Evolutionary conservation across 2,329 filamentous ascomycete genomes (phyloP), one percentile per base, ranked within the genome.

Genomic region (Chaetothyriales sp.): DNA sequence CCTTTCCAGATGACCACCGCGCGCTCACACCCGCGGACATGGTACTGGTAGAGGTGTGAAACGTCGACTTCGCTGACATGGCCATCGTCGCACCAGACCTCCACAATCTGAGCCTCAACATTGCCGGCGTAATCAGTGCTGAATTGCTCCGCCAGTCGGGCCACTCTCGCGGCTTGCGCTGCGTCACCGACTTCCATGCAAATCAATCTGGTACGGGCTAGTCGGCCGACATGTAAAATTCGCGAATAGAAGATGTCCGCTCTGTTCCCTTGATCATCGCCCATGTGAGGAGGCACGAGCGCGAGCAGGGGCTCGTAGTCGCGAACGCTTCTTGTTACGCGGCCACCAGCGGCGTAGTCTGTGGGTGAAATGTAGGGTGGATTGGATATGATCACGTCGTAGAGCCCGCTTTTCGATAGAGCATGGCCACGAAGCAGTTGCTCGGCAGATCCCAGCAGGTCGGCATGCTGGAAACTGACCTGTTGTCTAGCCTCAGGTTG

Each of bases 311-410:
- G 92, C 67, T 98, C 92, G 64, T 81, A 88, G 46, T 80, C 80
- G 15, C 88, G 78, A 28, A 95, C 90, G 10, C 86, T 90, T 22
- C 81, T 77, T 44, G 58, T 54, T 1, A 76, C 73, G 1, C 84
- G 89, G 18, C 78, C 77, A 43, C 68, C 74, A 43, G 73, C 60
- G 5, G 54, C 67, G 61, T 86, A 89, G 6, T 77, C 78, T 2
- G 64, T 58, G 0, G 73, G 70, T 1, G 89, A 94, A 48, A 97
- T 83, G 65, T 97, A 97, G 0, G 92, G 92, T 15, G 92, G 92
- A 62, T 98, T 98, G 1, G 85, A 85, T 37, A 92, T 77, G 1
- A 98, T 68, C 3, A 97, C 69, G 56, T 94, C 82, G 62, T 67
- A 69, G 33, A 2, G 15, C 10, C 33, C 33, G 33, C 18, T 43